Conservation (phyloP, 371 early-diverging fungal species). For the Parasitella parasitica region DNA sequence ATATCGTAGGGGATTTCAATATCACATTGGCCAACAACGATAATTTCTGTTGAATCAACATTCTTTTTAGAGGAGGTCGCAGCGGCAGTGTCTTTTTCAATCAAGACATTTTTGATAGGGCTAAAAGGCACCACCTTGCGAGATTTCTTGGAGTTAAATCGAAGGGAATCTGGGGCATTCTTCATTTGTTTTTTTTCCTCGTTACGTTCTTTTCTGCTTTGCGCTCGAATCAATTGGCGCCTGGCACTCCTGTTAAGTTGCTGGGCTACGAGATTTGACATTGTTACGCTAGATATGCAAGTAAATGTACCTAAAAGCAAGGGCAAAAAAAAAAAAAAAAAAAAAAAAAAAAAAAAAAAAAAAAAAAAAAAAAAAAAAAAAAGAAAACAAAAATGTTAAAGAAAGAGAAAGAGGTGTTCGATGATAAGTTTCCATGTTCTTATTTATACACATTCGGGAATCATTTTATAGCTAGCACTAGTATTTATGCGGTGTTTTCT, state of each 20-base stretch:
- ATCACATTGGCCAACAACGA: background rate
- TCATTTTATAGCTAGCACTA: background rate
- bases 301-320: background rate
- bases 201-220: background rate
- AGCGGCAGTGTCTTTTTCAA: background rate
- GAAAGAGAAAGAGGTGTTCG: background rate
- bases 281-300: background rate
- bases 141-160: constrained; percentile 7
- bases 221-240: background rate
- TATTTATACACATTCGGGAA: background rate
- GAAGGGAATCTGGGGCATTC: background rate
- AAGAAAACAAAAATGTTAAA: background rate
- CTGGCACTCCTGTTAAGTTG: background rate
- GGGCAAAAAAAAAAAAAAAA: background rate
- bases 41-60: background rate
- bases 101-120: background rate
- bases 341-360: background rate
- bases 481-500: background rate
- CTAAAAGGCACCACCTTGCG: background rate
- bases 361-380: background rate
- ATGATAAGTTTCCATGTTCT: background rate
- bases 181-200: background rate
- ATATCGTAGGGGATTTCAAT: background rate
- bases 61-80: background rate
- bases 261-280: background rate